These are phyloP conservation scores for Usnea hakonensis DNA, from an alignment of 495 filamentous ascomycete species.

Conservation along the genomic window DNA sequence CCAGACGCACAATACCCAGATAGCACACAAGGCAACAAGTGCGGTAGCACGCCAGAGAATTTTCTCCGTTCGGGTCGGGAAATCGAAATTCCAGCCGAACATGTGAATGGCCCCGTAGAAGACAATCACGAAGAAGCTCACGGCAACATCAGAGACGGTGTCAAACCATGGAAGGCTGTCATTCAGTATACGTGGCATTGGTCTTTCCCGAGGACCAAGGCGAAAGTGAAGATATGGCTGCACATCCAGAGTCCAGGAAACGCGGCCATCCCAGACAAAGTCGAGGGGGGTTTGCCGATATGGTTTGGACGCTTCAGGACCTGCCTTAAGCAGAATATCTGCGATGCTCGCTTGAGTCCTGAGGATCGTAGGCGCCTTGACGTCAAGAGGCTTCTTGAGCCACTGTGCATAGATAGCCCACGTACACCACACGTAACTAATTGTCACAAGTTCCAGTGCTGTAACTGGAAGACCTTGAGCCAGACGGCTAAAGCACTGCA, in stretches of 20 bases:
- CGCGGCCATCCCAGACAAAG: conserved; percentile 26
- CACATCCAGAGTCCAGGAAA: conserved; percentile 57
- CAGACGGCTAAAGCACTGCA: conserved; percentile 26
- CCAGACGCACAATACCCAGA: not conserved
- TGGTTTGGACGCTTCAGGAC: conserved; percentile 7
- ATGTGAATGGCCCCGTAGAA: conserved; percentile 28
- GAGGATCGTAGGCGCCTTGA: conserved; percentile 19
- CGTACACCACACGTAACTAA: conserved; percentile 27
- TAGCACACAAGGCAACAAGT: not conserved
- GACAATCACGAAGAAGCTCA: conserved; percentile 7
- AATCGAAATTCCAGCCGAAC: conserved; percentile 34
- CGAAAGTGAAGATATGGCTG: conserved; percentile 59
- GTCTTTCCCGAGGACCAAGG: conserved; percentile 8
- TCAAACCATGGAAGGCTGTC: conserved; percentile 14
- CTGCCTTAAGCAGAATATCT: conserved; percentile 19
- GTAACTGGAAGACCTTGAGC: conserved; percentile 21
- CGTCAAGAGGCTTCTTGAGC: conserved; percentile 33
- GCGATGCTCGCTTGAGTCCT: conserved; percentile 6
- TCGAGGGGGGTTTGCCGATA: conserved; percentile 29
- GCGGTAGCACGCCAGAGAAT: conserved; percentile 26
- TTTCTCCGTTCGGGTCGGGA: conserved; percentile 30
- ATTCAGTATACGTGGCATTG: conserved; percentile 18
- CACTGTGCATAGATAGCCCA: conserved; percentile 28
- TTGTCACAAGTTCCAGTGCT: conserved; percentile 29
- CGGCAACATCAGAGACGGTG: not conserved